Evolutionary conservation across 257 asterid species (phyloP).

Genomic region (Fraxinus pennsylvanica): DNA sequence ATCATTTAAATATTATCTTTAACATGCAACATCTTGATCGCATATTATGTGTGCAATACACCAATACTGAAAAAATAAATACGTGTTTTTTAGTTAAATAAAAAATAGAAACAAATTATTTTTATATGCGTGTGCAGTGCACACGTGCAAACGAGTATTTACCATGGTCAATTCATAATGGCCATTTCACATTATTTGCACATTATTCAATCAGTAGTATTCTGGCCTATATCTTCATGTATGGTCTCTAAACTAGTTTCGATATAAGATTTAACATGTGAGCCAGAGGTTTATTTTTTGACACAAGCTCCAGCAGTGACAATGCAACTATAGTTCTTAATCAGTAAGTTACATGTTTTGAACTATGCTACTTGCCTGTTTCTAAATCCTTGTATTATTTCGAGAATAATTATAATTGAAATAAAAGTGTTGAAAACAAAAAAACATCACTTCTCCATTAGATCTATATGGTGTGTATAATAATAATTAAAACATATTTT

Average conservation of each 20-base stretch:
- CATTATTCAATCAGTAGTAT: background rate
- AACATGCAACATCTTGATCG: background rate
- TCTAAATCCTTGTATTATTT: background rate
- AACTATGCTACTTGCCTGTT: background rate
- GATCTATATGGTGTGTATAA: background rate
- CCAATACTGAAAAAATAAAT: background rate
- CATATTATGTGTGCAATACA: background rate
- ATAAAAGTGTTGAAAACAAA: background rate
- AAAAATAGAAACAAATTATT: background rate
- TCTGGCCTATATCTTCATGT: background rate
- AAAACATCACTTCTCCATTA: background rate
- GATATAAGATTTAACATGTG: background rate
- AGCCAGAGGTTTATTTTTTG: background rate
- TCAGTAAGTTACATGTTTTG: background rate
- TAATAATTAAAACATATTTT: background rate
- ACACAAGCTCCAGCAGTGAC: background rate
- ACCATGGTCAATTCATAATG: background rate
- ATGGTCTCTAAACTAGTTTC: background rate
- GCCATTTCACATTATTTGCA: background rate
- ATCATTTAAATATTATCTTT: too few relatives aligned
- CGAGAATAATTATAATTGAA: background rate
- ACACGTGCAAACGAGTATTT: background rate
- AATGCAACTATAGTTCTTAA: background rate
- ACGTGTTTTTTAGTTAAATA: background rate
- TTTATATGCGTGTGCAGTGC: background rate